Base-by-base conservation (phyloP, 1,139 yeast species). In the Casaregolazyma suthepensis region DNA sequence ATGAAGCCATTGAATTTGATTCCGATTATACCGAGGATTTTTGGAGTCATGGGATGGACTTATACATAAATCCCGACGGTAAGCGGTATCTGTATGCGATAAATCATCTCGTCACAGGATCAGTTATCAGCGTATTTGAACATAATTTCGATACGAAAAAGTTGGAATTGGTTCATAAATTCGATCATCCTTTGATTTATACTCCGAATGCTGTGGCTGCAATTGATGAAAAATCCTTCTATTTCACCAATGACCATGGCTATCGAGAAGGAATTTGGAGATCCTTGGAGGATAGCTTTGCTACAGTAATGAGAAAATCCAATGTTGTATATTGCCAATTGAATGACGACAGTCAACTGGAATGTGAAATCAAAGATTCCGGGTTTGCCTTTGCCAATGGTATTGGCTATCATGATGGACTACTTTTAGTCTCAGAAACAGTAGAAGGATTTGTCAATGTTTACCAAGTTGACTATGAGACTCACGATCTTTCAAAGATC, bases 141-240 rank as follows among this genome's bases (percentile, higher is more conserved):
- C 55, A 53, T 38, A 15, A 42, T 13, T 46, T 50, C 6, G 46
- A 48, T 12, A 23, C 51, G 10, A 38, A 48, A 15, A 51, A 42
- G 15, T 15, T 53, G 17, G 51, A 43, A 17, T 29, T 46, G 6
- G 44, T 53, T 4, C 13, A 15, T 15, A 37, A 50, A 17, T 44
- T 50, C 40, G 26, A 18, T 19, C 51, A 50, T 29, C 47, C 48
- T 12, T 31, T 50, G 23, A 53, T 53, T n/a, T n/a, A 17, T 12
- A 50, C 53, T 5, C 53, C 55, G 19, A 53, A 53, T 22, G 47
- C 51, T 7, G 51, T 53, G 18, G 50, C 55, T 23, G 50, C 50
- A 18, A 29, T 46, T 42, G 40, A 51, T 23, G 51, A 50, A 17
- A 49, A 43, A 3, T 47, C 37, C 29, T 53, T 53, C 18, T 53